Evolutionary conservation across 2,329 filamentous ascomycete species (phyloP).

Genomic region (Clonostachys rosea): DNA sequence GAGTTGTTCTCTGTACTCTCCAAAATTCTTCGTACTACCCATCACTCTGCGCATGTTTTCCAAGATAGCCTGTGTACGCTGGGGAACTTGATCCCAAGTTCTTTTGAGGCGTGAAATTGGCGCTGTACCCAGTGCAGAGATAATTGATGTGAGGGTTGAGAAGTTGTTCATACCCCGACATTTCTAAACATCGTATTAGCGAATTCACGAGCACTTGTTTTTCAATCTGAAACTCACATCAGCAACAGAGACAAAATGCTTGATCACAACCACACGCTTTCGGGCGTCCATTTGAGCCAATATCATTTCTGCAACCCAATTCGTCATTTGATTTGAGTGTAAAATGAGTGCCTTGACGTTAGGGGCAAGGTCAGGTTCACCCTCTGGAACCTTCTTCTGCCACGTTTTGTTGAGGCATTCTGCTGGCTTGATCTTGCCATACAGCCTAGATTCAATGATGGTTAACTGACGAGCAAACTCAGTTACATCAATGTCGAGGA

Average conservation of each 20-base stretch:
- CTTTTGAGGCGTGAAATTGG: slow-evolving; percentile 90
- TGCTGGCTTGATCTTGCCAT: slow-evolving; percentile 91
- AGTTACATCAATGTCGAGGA: slow-evolving; percentile 90
- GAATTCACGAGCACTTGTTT: neutral
- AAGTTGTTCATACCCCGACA: slow-evolving; percentile 93
- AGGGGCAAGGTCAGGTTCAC: slow-evolving; percentile 78
- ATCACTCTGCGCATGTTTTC: slow-evolving; percentile 93
- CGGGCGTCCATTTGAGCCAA: slow-evolving; percentile 90
- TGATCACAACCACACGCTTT: slow-evolving; percentile 94
- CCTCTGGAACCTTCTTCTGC: slow-evolving; percentile 88
- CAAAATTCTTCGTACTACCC: slow-evolving; percentile 97
- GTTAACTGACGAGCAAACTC: slow-evolving; percentile 98
- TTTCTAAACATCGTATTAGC: slow-evolving; percentile 54
- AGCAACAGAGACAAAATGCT: slow-evolving; percentile 94
- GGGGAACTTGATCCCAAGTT: slow-evolving; percentile 91
- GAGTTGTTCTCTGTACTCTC: slow-evolving; percentile 88
- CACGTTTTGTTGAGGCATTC: slow-evolving; percentile 98
- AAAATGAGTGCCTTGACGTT: slow-evolving; percentile 96
- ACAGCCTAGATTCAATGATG: slow-evolving; percentile 91
- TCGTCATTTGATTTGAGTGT: slow-evolving; percentile 97
- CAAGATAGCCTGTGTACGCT: slow-evolving; percentile 72
- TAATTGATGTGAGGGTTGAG: slow-evolving; percentile 94
- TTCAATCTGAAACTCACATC: slow-evolving; percentile 60
- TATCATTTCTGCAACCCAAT: slow-evolving; percentile 99
- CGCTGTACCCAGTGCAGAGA: slow-evolving; percentile 89